A percentile compares a stretch with the other conserved stretches of the same genome.
These are phyloP conservation scores for Aureobasidium namibiae DNA, from an alignment of 2,329 filamentous ascomycete species.

Conservation along the genomic window DNA sequence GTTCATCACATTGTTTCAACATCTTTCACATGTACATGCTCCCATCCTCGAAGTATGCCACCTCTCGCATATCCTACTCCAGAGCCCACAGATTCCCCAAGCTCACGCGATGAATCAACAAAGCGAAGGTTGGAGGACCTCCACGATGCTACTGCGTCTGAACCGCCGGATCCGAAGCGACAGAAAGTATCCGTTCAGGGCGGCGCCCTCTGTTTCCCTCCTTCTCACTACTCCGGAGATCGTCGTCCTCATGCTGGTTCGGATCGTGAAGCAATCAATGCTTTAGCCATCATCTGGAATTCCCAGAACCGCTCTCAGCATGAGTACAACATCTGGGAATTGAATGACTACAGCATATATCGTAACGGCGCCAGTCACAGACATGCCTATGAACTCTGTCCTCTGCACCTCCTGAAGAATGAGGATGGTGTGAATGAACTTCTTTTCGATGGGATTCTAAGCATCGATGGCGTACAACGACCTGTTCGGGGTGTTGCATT, in stretches of 20 bases:
- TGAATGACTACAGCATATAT: conserved; percentile 1
- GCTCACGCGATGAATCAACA: not conserved
- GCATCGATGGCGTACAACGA: conserved; percentile 30
- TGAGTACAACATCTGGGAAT: conserved; percentile 4
- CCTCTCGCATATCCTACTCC: not conserved
- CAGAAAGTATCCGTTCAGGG: not conserved
- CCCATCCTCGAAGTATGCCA: not conserved
- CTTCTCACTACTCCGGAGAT: not conserved
- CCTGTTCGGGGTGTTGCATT: conserved; percentile 54
- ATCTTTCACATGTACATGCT: not conserved
- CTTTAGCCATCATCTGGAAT: not conserved
- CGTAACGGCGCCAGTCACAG: not conserved
- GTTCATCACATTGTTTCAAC: not conserved
- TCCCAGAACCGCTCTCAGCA: not conserved
- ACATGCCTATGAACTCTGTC: conserved; percentile 44
- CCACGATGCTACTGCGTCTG: not conserved
- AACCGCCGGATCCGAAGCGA: not conserved
- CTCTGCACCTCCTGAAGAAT: conserved; percentile 46
- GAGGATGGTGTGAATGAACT: conserved; percentile 32
- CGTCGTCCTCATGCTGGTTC: not conserved
- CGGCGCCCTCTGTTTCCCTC: not conserved
- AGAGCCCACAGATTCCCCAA: not conserved
- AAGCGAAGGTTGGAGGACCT: not conserved
- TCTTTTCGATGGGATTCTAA: conserved; percentile 55
- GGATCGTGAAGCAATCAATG: not conserved